Evolutionary conservation across 441 rosid genomes (phyloP), one percentile per base, ranked within the genome.

Genomic region (Corymbia calophylla): DNA sequence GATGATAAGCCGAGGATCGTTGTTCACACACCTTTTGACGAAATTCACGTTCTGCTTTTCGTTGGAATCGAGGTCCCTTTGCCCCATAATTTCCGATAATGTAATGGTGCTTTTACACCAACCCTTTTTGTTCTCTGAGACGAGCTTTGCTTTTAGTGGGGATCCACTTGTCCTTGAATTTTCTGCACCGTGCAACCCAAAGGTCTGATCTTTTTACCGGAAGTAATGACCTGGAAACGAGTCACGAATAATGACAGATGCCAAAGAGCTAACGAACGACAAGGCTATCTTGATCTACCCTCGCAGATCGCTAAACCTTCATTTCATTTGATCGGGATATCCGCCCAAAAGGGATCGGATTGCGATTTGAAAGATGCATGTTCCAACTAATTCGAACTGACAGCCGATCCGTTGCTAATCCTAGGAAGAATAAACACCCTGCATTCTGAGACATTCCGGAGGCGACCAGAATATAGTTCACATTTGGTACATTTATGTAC

Each of bases 41-140:
- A 13, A 77, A 77, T 77, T 77, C 84, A 77, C 53, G n/a, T 25
- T n/a, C 1, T 1, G 44, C 84, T 77, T 77, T 77, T 23, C 8
- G 84, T 44, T 44, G 84, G 84, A 77, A 39, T 77, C 84, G 51
- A 44, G 51, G 84, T 44, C 53, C 84, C 44, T 77, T 44, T 77
- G n/a, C 51, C 84, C 53, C 84, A 44, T 44, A 27, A 77, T 77
- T 77, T 44, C 84, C 84, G 84, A 77, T 77, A 77, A 77, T 77
- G 84, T 77, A 77, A 77, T 23, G 84, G 17, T 23, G n/a, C 84
- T 77, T 77, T 77, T 77, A 77, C 48, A 13, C n/a, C n/a, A n/a
- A 3, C 53, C 51, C 64, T 58, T 77, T 77, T 77, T 29, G 51
- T 23, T 25, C 84, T 44, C 53, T 25, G 23, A 44, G 84, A 0